Evolutionary conservation across 768 basidiomycete species (phyloP).

Genomic region (Cystobasidium ongulense): DNA sequence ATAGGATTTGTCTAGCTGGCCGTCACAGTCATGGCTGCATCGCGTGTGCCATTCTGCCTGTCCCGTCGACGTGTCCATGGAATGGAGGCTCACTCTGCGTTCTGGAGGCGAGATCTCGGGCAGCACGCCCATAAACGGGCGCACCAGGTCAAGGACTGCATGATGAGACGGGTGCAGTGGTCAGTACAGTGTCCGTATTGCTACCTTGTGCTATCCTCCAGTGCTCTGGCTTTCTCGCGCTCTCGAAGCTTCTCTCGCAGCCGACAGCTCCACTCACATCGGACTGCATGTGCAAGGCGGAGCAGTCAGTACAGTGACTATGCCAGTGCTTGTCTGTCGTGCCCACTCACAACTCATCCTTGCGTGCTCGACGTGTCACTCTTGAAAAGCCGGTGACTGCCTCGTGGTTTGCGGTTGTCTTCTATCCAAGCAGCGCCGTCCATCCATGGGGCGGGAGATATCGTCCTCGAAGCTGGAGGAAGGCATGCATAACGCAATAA

Average conservation of each 20-base stretch:
- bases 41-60: neutral
- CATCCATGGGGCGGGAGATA: no score
- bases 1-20: neutral
- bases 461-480: no score
- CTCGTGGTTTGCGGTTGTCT: neutral
- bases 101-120: constrained; percentile 97
- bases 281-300: constrained; percentile 1
- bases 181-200: neutral
- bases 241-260: neutral
- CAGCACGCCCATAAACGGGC: constrained; percentile 91
- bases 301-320: neutral
- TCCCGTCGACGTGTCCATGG: neutral
- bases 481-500: no score
- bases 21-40: constrained; percentile 32
- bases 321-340: neutral
- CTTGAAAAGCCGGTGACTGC: neutral
- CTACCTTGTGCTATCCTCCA: neutral
- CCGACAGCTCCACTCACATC: constrained; percentile 10
- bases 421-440: neutral
- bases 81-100: constrained; percentile 66
- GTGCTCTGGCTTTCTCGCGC: neutral
- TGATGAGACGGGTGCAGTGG: neutral
- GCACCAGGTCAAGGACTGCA: constrained; percentile 51
- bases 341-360: constrained; percentile 22
- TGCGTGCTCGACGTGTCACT: neutral